Percentiles rank a stretch among this genome's conserved stretches.
phyloP scores from a whole-genome alignment of 495 filamentous ascomycete species.

The Schizothecium vesticola region DNA sequence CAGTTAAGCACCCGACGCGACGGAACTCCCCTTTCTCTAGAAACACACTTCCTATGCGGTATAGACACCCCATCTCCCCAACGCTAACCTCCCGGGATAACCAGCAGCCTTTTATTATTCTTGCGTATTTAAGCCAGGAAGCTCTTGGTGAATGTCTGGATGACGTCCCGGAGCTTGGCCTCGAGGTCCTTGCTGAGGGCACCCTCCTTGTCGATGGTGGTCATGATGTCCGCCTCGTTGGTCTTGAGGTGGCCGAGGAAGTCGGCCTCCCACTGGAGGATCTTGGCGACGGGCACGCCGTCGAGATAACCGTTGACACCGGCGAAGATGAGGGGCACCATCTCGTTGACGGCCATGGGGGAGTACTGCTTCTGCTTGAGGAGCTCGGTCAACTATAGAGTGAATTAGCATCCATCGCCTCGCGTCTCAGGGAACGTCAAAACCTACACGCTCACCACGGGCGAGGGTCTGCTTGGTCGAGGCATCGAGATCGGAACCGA shows the following conservation, averaged over 20 bases:
- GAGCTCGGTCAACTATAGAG: slow-evolving; percentile 72
- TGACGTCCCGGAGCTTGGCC: slow-evolving; percentile 75
- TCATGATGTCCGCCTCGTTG: slow-evolving; percentile 77
- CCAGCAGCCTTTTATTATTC: slow-evolving; percentile 28
- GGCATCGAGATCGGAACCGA: slow-evolving; percentile 99
- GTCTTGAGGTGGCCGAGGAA: slow-evolving; percentile 86
- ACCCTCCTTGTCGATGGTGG: slow-evolving; percentile 93
- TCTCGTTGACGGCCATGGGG: slow-evolving; percentile 98
- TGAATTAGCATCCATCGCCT: slow-evolving; percentile 26
- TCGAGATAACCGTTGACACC: slow-evolving; percentile 98
- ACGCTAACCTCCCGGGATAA: slow-evolving; percentile 20
- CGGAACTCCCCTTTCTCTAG: slow-evolving; percentile 34
- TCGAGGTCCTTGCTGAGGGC: slow-evolving; percentile 93
- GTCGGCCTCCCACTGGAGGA: slow-evolving; percentile 88
- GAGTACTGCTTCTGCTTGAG: slow-evolving; percentile 99
- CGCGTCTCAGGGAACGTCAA: slow-evolving; percentile 3
- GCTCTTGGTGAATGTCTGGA: slow-evolving; percentile 84
- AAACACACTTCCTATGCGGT: slow-evolving; percentile 43
- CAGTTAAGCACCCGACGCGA: slow-evolving; percentile 38
- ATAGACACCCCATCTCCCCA: slow-evolving; percentile 43
- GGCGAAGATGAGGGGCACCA: slow-evolving; percentile 98
- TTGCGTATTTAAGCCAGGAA: slow-evolving; percentile 53
- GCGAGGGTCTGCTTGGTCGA: slow-evolving; percentile 97
- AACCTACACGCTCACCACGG: slow-evolving; percentile 94
- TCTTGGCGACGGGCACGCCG: slow-evolving; percentile 75